Percentiles rank a stretch among this genome's conserved stretches.
Conservation (phyloP, 345 rosid genomes). For the Eucalyptus sideroxylon region DNA sequence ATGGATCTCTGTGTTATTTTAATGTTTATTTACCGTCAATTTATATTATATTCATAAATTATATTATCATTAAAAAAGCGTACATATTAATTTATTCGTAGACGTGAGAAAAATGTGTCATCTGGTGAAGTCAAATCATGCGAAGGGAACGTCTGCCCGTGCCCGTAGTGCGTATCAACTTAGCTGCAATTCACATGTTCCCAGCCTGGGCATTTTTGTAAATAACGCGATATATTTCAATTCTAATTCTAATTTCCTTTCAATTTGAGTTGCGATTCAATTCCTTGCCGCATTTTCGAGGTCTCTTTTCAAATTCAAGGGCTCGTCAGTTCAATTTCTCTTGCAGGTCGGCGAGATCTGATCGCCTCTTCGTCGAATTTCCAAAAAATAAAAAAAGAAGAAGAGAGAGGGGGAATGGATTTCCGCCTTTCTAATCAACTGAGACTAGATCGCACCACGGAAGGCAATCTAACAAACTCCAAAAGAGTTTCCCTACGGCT, state of each 20-base stretch:
- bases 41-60: background rate
- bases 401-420: background rate
- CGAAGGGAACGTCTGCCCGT: background rate
- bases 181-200: background rate
- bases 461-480: background rate
- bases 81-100: background rate
- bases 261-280: background rate
- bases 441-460: background rate
- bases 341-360: background rate
- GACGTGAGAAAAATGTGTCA: background rate
- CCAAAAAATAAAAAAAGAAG: fast-evolving
- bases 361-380: background rate
- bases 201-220: too few species aligned
- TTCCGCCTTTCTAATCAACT: background rate
- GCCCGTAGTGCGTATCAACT: fast-evolving
- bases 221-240: background rate
- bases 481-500: background rate
- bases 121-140: background rate
- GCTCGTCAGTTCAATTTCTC: background rate
- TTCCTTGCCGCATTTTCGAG: background rate
- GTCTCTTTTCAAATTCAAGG: background rate
- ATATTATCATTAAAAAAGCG: background rate
- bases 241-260: background rate
- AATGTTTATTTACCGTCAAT: background rate
- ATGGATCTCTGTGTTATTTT: background rate